A percentile compares a stretch with the other conserved stretches of the same genome.
Evolutionary conservation across 2,329 filamentous ascomycete species (phyloP).

Genomic region (Aspergillus sergii): DNA sequence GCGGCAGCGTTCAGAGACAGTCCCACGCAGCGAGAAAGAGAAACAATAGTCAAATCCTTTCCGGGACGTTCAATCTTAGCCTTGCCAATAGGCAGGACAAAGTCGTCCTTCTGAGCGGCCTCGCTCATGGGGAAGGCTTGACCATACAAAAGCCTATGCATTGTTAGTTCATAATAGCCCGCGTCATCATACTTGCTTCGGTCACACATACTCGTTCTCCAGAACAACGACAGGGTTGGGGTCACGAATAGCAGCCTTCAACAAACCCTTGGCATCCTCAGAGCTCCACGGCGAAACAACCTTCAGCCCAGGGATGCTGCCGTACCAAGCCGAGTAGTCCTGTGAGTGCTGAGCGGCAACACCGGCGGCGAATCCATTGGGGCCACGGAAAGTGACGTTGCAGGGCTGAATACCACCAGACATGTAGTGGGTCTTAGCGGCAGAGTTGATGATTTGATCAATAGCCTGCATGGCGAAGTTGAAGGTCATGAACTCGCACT

Average conservation of each 20-base stretch:
- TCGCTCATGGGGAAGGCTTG: constrained; percentile 96
- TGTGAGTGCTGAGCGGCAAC: constrained; percentile 98
- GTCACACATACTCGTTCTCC: constrained; percentile 70
- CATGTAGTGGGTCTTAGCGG: constrained; percentile 99
- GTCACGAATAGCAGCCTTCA: constrained; percentile 97
- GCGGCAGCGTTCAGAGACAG: constrained; percentile 88
- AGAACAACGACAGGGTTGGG: constrained; percentile 94
- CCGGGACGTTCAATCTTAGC: constrained; percentile 97
- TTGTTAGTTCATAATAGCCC: constrained; percentile 28
- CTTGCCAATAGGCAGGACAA: constrained; percentile 96
- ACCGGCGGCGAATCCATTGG: constrained; percentile 96
- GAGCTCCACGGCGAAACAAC: constrained; percentile 95
- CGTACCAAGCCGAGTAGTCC: constrained; percentile 98
- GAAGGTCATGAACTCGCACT: constrained; percentile 99
- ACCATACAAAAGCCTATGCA: constrained; percentile 76
- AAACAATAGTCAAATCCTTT: constrained; percentile 94
- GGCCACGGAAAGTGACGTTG: constrained; percentile 99
- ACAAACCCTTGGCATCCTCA: constrained; percentile 95
- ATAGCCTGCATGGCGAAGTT: constrained; percentile 99
- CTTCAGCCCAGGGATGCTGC: constrained; percentile 95
- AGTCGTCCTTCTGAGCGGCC: constrained; percentile 92
- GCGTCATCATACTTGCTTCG: not conserved
- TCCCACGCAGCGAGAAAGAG: constrained; percentile 91
- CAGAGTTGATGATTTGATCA: constrained; percentile 99
- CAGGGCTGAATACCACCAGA: constrained; percentile 98